Conservation (phyloP, 208 protist genomes). For the Phytomonas serpens region DNA sequence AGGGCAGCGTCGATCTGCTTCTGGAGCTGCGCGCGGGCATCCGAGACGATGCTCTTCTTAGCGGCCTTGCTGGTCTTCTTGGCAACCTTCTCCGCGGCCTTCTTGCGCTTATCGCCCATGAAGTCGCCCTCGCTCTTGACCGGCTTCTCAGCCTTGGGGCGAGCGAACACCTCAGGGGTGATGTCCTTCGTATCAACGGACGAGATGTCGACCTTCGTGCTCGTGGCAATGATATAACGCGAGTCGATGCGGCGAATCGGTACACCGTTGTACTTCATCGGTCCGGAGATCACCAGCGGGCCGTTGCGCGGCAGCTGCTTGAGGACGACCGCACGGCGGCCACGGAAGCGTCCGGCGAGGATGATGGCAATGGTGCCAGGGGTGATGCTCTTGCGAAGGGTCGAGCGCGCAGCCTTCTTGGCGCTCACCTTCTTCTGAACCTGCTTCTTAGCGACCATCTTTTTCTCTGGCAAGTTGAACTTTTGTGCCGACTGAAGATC, state of each 20-base stretch:
- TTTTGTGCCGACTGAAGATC: slow-evolving; percentile 11
- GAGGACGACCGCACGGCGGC: slow-evolving; percentile 96
- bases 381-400: slow-evolving; percentile 48
- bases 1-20: slow-evolving; percentile 71
- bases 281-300: slow-evolving; percentile 94
- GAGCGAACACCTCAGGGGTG: slow-evolving; percentile 58
- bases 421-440: slow-evolving; percentile 50
- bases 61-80: slow-evolving; percentile 67
- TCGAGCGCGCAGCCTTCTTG: slow-evolving; percentile 53
- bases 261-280: slow-evolving; percentile 96
- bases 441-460: slow-evolving; percentile 90
- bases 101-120: slow-evolving; percentile 79
- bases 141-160: slow-evolving; percentile 65
- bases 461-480: slow-evolving; percentile 44
- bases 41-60: slow-evolving; percentile 53
- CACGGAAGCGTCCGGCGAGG: slow-evolving; percentile 95
- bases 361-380: slow-evolving; percentile 71
- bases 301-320: slow-evolving; percentile 95
- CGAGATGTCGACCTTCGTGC: slow-evolving; percentile 94
- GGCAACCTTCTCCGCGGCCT: slow-evolving; percentile 50
- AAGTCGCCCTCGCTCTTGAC: slow-evolving; percentile 77
- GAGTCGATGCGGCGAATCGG: slow-evolving; percentile 96
- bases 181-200: slow-evolving; percentile 69
- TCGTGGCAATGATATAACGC: slow-evolving; percentile 97
- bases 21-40: slow-evolving; percentile 61